These are phyloP conservation scores for Phylloporus arenicola DNA, from an alignment of 768 basidiomycete species.

Conservation along the genomic window DNA sequence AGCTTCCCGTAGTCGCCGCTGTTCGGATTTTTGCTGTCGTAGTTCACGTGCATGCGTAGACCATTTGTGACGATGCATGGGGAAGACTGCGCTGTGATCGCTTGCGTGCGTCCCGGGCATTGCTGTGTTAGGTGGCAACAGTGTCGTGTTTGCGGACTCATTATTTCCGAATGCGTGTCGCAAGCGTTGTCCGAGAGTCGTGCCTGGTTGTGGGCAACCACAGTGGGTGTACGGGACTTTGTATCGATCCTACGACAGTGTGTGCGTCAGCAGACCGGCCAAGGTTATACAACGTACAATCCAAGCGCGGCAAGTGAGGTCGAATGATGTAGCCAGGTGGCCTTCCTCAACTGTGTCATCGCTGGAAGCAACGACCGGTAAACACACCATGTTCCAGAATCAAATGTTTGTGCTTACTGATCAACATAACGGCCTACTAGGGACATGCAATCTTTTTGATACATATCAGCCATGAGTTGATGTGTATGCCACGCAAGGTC, in stretches of 20 bases:
- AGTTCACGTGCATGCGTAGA: constrained; percentile 7
- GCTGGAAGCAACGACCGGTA: constrained; percentile 21
- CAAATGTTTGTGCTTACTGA: constrained; percentile 39
- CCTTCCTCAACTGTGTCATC: constrained; percentile 50
- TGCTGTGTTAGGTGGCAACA: constrained; percentile 32
- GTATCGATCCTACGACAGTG: constrained; percentile 36
- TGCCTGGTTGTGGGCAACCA: constrained; percentile 47
- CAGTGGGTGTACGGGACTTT: constrained; percentile 51
- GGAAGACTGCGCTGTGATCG: constrained; percentile 46
- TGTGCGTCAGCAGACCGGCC: not conserved
- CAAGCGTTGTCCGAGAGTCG: constrained; percentile 41
- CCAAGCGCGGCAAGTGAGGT: constrained; percentile 46
- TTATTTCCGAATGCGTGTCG: constrained; percentile 18
- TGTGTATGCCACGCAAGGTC: constrained; percentile 73
- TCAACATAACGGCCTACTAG: constrained; percentile 44
- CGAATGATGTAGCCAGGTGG: constrained; percentile 41
- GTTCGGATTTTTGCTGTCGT: constrained; percentile 6
- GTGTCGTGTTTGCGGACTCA: constrained; percentile 13
- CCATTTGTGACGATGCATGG: constrained; percentile 17
- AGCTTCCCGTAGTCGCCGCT: not conserved
- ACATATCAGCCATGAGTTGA: constrained; percentile 44
- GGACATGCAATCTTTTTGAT: constrained; percentile 36
- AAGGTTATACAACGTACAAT: constrained; percentile 22
- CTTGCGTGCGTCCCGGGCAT: constrained; percentile 46
- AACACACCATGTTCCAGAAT: not conserved